phyloP scores from a whole-genome alignment of 164 flowering plant species.

The Platanus orientalis region DNA sequence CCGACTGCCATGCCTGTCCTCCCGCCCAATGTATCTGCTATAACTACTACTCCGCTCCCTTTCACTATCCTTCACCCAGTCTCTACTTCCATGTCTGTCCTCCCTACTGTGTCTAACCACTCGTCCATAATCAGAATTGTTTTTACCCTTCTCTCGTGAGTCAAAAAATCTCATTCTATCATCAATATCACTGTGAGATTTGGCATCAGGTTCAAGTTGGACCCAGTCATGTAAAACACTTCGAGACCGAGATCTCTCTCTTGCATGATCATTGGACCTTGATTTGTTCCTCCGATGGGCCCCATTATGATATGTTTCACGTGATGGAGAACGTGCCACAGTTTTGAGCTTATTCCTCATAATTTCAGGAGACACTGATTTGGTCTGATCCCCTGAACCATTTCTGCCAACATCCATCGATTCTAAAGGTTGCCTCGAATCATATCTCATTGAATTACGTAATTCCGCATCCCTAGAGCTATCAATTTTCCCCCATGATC shows the following conservation, averaged over 20 bases:
- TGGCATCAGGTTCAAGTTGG: slow-evolving; percentile 15
- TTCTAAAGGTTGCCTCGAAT: slow-evolving; percentile 8
- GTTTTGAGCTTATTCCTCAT: slow-evolving; percentile 19
- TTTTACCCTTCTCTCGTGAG: slow-evolving; percentile 18
- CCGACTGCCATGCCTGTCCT: slow-evolving; percentile 26
- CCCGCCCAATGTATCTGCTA: slow-evolving; percentile 22
- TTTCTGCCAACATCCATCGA: slow-evolving; percentile 8
- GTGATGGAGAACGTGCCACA: slow-evolving; percentile 23
- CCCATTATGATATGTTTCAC: slow-evolving; percentile 24
- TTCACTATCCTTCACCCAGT: slow-evolving; percentile 23
- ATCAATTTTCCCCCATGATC: not conserved
- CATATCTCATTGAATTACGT: slow-evolving; percentile 7
- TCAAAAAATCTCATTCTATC: slow-evolving; percentile 8
- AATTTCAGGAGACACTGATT: slow-evolving; percentile 29
- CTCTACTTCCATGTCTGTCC: slow-evolving; percentile 4
- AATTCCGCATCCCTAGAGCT: slow-evolving; percentile 2
- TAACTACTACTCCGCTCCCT: slow-evolving; percentile 35
- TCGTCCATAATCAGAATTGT: slow-evolving; percentile 29
- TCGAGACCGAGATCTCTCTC: slow-evolving; percentile 41
- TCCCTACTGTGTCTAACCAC: slow-evolving; percentile 20
- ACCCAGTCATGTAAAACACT: slow-evolving; percentile 33
- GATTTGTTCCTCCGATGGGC: slow-evolving; percentile 31
- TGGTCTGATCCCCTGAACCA: slow-evolving; percentile 15
- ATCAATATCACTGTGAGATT: slow-evolving; percentile 12
- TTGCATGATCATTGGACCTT: slow-evolving; percentile 39